Base-by-base conservation (phyloP, 148 eudicot genomes). In the Silene conica region DNA sequence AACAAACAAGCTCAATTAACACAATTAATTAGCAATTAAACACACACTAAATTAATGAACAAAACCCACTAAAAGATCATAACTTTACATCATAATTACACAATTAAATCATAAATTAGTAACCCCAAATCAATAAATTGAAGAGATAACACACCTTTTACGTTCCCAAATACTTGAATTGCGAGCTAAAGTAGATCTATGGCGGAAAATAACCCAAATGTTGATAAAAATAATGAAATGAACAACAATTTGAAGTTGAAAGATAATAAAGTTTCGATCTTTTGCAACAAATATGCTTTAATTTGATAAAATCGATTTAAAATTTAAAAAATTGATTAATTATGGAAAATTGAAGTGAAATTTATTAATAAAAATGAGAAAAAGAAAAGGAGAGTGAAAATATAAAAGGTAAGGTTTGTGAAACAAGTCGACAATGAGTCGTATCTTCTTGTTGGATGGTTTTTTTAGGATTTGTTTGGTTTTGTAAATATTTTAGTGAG, bases 121-220 rank as follows among this genome's bases (percentile, higher is more conserved):
- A 38, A 67, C 25, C 20, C 25, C 23, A 38, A 67, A 41, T 22
- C 23, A 8, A 41, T 67, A 67, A 58, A 58, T 58, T 58, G 54
- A 38, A 72, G 6, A 43, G 41, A 72, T 3, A 41, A 72, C 65
- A 38, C 4, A 72, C 65, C 74, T 38, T 72, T 38, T 57, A 12
- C 21, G 18, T 18, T 54, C 45, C n/a, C 18, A 23, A n/a, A 31
- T n/a, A 12, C 46, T 10, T 31, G 7, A 72, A 72, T 19, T 59
- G 65, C 55, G 14, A 58, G 4, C 74, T 41, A 16, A 21, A 9
- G 48, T 68, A 69, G 78, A 76, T 76, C 78, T 76, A 28, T 46
- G 73, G 50, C 31, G 43, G 43, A 23, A 67, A 41, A 41, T n/a
- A 3, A 2, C 10, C 70, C 52, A 67, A 67, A 67, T n/a, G 45